Percentiles rank a stretch among this genome's conserved stretches.
Conservation (phyloP, 2,329 filamentous ascomycete species). For the Colletotrichum sp. region DNA sequence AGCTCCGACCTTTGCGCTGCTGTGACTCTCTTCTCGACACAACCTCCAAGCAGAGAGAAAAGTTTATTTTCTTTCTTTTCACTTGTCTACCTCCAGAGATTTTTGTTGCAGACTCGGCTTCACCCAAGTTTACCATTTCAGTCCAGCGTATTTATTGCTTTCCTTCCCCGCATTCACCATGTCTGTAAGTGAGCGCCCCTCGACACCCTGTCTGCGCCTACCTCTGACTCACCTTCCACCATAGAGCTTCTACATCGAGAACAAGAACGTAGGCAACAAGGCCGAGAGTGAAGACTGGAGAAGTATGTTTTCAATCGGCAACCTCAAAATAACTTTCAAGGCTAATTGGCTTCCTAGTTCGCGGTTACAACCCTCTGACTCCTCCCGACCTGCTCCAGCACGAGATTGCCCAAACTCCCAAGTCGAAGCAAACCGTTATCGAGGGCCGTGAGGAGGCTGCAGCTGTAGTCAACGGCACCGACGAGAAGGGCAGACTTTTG, state of each 20-base stretch:
- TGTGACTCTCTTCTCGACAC: not conserved
- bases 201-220: not conserved
- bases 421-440: slow-evolving; percentile 65
- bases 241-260: slow-evolving; percentile 75
- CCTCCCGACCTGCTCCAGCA: slow-evolving; percentile 94
- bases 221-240: slow-evolving; percentile 28
- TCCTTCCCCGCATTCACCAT: slow-evolving; percentile 25
- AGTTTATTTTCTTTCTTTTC: not conserved
- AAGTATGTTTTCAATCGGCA: slow-evolving; percentile 58
- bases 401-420: slow-evolving; percentile 73
- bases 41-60: not conserved
- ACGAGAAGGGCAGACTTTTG: slow-evolving; percentile 63
- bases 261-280: slow-evolving; percentile 79
- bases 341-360: slow-evolving; percentile 56
- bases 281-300: slow-evolving; percentile 80
- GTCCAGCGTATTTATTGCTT: not conserved
- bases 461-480: slow-evolving; percentile 71
- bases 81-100: not conserved
- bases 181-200: slow-evolving; percentile 33
- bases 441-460: slow-evolving; percentile 67
- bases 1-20: not conserved
- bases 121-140: not conserved
- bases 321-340: not conserved
- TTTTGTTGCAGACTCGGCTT: not conserved
- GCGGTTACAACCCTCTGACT: slow-evolving; percentile 91